A percentile compares a stretch with the other conserved stretches of the same genome.
Conservation (phyloP, 2,329 filamentous ascomycete genomes). For the Microsporum canis region DNA sequence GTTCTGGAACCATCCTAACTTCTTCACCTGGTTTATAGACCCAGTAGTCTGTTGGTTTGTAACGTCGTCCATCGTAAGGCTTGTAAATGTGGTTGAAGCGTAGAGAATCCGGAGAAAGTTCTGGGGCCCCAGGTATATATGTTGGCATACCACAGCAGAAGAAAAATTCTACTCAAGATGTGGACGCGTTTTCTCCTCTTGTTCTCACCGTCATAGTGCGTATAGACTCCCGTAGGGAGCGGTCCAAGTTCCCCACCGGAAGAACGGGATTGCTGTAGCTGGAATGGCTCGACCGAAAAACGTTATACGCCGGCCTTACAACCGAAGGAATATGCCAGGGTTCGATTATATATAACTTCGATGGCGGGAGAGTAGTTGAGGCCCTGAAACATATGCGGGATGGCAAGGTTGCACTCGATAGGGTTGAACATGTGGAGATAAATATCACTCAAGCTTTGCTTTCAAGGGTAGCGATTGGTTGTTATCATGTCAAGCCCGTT, state of each 20-base stretch:
- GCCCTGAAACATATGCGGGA: not conserved
- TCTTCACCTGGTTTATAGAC: not conserved
- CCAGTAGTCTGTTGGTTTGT: not conserved
- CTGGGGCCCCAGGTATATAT: not conserved
- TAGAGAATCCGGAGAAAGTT: not conserved
- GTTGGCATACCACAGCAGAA: not conserved
- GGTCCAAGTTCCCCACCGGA: not conserved
- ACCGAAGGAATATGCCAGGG: not conserved
- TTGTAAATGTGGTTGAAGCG: not conserved
- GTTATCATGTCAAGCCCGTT: not conserved
- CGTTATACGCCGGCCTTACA: not conserved
- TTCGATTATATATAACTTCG: not conserved
- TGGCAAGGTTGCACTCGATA: constrained; percentile 3
- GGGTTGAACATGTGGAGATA: not conserved
- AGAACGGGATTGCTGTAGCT: not conserved
- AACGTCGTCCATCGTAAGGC: not conserved
- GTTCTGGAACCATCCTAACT: not conserved
- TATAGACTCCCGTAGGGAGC: not conserved
- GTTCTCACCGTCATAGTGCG: not conserved
- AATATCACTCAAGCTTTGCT: not conserved
- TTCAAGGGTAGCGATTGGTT: not conserved
- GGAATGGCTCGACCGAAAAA: not conserved
- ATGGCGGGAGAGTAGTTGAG: not conserved
- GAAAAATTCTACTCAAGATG: not conserved
- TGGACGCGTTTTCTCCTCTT: not conserved